phyloP scores from a whole-genome alignment of 371 early-diverging fungal species.

The Haplosporangium sp. region DNA sequence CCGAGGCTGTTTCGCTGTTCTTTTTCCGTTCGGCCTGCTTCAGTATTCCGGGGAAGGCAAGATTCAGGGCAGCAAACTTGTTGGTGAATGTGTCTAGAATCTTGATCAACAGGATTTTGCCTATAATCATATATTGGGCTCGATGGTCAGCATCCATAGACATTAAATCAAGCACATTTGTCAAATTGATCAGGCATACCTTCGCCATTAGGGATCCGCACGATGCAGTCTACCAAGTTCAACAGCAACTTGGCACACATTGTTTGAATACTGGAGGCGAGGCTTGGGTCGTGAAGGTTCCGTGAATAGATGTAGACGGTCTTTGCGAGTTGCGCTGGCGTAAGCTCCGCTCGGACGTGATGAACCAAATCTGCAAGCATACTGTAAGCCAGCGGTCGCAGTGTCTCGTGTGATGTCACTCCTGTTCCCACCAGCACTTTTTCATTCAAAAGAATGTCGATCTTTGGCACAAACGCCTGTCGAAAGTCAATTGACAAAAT shows the following conservation, averaged over 20 bases:
- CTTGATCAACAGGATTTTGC: conserved; percentile 82
- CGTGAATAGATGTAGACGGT: conserved; percentile 91
- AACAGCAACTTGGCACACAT: conserved; percentile 96
- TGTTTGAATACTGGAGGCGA: conserved; percentile 92
- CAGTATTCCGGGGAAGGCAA: conserved; percentile 64
- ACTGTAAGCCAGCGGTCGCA: conserved; percentile 92
- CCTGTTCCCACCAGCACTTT: conserved; percentile 93
- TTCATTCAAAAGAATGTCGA: conserved; percentile 90
- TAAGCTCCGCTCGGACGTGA: conserved; percentile 89
- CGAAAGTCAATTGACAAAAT: conserved; percentile 93
- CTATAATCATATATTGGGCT: conserved; percentile 47
- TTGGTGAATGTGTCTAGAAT: conserved; percentile 86
- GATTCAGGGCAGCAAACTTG: conserved; percentile 81
- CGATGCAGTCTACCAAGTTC: conserved; percentile 90
- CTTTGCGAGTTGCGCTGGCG: conserved; percentile 77
- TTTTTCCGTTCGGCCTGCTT: conserved; percentile 58
- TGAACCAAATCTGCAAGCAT: conserved; percentile 97
- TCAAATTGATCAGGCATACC: conserved; percentile 27
- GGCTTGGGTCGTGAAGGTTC: conserved; percentile 88
- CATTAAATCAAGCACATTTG: conserved; percentile 3
- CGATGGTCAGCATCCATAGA: not conserved
- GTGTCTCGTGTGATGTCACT: conserved; percentile 90
- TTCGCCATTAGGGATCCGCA: conserved; percentile 70
- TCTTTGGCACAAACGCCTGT: conserved; percentile 85
- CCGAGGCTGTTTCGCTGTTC: conserved; percentile 32